These are phyloP conservation scores for Closterium sp. DNA, from an alignment of 139 green algal genomes.

Conservation along the genomic window DNA sequence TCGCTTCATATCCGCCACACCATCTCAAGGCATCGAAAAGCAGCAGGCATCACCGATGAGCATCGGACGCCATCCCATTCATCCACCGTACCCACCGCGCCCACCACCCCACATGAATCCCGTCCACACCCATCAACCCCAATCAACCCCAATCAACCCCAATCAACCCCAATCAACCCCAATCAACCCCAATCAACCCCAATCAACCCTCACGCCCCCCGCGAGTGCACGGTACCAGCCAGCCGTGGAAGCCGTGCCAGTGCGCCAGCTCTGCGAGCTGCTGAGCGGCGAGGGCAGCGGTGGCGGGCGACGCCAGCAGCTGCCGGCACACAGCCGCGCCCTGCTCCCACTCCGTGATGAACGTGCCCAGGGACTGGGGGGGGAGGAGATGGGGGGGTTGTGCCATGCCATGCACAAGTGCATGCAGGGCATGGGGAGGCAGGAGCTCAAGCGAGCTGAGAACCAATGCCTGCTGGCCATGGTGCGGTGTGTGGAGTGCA, in stretches of 20 bases:
- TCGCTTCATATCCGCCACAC: no score
- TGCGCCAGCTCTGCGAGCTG: slow-evolving; percentile 64
- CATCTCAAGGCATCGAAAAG: no score
- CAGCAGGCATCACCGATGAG: no score
- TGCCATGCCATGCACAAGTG: no score
- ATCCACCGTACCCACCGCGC: no score
- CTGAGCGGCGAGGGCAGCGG: slow-evolving; percentile 45
- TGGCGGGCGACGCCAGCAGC: slow-evolving; percentile 55
- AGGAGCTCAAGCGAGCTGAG: no score
- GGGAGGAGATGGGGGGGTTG: neutral
- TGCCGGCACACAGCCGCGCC: slow-evolving; percentile 57
- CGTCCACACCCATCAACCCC: neutral
- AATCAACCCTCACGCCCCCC: no score
- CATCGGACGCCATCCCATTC: neutral
- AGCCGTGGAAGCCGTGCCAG: slow-evolving; percentile 79
- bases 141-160: no score
- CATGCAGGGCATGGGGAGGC: no score
- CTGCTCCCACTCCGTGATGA: slow-evolving; percentile 76
- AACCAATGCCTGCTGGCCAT: no score
- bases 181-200: no score
- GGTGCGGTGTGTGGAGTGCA: neutral
- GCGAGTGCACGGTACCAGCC: no score
- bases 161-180: neutral
- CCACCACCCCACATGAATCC: neutral
- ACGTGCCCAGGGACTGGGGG: slow-evolving; percentile 65